Evolutionary conservation across 768 basidiomycete genomes (phyloP).

Genomic region (Termitomyces sp.): DNA sequence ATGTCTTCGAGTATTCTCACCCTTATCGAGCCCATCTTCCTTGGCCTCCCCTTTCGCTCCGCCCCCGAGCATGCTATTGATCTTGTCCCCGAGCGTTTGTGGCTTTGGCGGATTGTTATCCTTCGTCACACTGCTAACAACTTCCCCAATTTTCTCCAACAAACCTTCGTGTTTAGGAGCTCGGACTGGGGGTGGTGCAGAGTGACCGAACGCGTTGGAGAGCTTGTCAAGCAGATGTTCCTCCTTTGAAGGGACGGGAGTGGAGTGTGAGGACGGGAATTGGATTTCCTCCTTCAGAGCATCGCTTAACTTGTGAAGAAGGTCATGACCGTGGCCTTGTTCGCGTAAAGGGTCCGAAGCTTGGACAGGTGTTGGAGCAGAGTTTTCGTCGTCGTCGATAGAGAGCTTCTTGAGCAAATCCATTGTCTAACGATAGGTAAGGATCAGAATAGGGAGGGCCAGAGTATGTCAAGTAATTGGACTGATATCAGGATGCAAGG

Average conservation of each 20-base stretch:
- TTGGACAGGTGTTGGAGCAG: not conserved
- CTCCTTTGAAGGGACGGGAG: slow-evolving; percentile 1
- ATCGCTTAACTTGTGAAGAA: slow-evolving; percentile 5
- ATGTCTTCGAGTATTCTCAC: slow-evolving; percentile 10
- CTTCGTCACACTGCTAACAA: slow-evolving; percentile 6
- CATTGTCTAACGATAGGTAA: slow-evolving; percentile 1
- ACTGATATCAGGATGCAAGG: not conserved
- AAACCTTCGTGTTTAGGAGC: slow-evolving; percentile 10
- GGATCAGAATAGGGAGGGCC: not conserved
- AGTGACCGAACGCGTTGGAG: slow-evolving; percentile 1
- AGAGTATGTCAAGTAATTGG: not conserved
- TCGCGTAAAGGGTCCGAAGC: not conserved
- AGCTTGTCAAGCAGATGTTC: slow-evolving; percentile 9
- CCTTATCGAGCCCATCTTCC: slow-evolving; percentile 24
- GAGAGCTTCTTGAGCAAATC: slow-evolving; percentile 14
- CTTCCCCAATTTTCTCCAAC: slow-evolving; percentile 10
- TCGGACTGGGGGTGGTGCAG: not conserved
- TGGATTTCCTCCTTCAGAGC: not conserved
- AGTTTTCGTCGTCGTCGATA: not conserved
- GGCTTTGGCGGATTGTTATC: slow-evolving; percentile 11
- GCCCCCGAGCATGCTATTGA: slow-evolving; percentile 15
- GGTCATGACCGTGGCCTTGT: not conserved
- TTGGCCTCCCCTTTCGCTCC: slow-evolving; percentile 14
- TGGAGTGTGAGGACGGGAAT: not conserved
- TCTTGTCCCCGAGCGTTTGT: slow-evolving; percentile 14